Percentiles rank a stretch among this genome's conserved stretches.
These are phyloP conservation scores for Penicillium sp. DNA, from an alignment of 2,329 filamentous ascomycete species.

Conservation along the genomic window DNA sequence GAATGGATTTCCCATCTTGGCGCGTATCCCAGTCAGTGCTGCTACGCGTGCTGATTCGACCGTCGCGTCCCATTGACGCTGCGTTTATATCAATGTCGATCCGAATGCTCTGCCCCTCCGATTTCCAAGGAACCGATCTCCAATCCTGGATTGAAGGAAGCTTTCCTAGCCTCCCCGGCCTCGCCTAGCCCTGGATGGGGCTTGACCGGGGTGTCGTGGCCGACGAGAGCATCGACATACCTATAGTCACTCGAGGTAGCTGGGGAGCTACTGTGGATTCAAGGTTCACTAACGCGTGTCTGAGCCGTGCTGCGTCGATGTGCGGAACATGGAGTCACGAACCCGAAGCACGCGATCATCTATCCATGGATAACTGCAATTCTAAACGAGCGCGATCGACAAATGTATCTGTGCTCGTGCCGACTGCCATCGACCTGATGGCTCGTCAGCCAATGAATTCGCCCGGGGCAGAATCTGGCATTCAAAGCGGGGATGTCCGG, in stretches of 20 bases:
- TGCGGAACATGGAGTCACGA: too few relatives aligned
- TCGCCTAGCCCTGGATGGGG: too few relatives aligned
- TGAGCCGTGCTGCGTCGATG: too few relatives aligned
- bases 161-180: too few relatives aligned
- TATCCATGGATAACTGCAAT: too few relatives aligned
- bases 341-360: constrained; percentile 13
- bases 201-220: too few relatives aligned
- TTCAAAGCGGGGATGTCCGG: constrained; percentile 5
- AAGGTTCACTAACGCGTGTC: constrained; percentile 9
- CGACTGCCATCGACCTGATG: too few relatives aligned
- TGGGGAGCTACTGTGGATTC: too few relatives aligned
- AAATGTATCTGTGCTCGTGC: too few relatives aligned
- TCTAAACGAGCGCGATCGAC: constrained; percentile 4
- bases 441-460: background rate
- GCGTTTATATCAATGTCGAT: constrained; percentile 29
- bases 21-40: constrained; percentile 22
- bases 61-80: constrained; percentile 23
- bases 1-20: constrained; percentile 20
- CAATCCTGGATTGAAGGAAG: too few relatives aligned
- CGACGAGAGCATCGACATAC: too few relatives aligned
- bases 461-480: background rate
- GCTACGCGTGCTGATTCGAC: constrained; percentile 30
- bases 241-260: too few relatives aligned
- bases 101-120: constrained; percentile 16
- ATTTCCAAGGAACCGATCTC: constrained; percentile 3